Base-by-base conservation (phyloP, 225 moss, liverwort and hornwort genomes). In the Asterella californica region DNA sequence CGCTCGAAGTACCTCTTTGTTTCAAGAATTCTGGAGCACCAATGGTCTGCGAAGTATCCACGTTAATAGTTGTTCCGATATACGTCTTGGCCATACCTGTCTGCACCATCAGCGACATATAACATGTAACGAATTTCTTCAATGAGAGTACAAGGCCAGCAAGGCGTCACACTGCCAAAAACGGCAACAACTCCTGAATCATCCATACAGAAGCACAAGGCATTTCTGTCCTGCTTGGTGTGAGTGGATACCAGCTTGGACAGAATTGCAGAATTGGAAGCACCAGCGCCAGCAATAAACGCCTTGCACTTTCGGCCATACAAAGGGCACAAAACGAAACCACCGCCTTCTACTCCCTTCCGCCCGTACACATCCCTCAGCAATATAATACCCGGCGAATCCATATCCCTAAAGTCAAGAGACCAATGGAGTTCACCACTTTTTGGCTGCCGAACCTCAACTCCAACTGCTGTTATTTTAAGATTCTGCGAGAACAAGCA, bases 241-340 rank as follows among this genome's bases (percentile, higher is more conserved):
- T 45, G 2, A 72, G 38, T 29, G 64, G 25, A 77, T 88, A 95
- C 95, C 93, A 95, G 66, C 79, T 90, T 92, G 48, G 90, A 85
- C 78, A 95, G 84, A 76, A 95, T 88, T 42, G 89, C 88, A 81
- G 90, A 88, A 81, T 95, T 95, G 22, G 95, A 95, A 81, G 76
- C 84, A 77, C 93, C 95, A 15, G 84, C 66, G 70, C 86, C 89
- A 70, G 93, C 93, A 75, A 93, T 92, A 78, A 95, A 93, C 64
- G 95, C 95, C 83, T 95, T 95, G 87, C 95, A 90, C 83, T 95
- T 95, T 71, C 95, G 90, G 76, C 91, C 93, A 86, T 89, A 95
- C 75, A 95, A 79, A 59, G 95, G 95, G 59, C 95, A 95, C 76
- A 95, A 83, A 27, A 95, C 93, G 92, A 95, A 95, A 74, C 95